Base-by-base conservation (phyloP, 139 green algal species). In the Chlamydomonas sphaeroides region DNA sequence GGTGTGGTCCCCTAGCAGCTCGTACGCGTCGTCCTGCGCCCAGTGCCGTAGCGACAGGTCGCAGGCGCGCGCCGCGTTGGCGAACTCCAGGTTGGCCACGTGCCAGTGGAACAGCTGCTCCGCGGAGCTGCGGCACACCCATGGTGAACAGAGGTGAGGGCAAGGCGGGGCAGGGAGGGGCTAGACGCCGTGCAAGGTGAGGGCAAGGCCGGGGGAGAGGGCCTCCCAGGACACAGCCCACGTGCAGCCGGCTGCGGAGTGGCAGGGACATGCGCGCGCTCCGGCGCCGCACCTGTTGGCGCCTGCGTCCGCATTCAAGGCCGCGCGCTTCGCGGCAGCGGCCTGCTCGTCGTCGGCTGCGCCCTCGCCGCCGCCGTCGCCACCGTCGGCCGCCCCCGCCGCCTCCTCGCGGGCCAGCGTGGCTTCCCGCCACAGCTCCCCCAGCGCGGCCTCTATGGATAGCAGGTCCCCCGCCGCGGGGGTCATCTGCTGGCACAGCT, bases 61-160 rank as follows among this genome's bases (percentile, higher is more conserved):
- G n/a, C 36, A 35, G 63, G 96, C 57, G 14, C 42, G 42, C 17
- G 87, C 84, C 5, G 95, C 94, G 80, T 99, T 99, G 77, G 97
- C 96, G 89, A 98, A 99, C 90, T 99, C 97, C 30, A 98, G 87
- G 79, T 99, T 99, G 70, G 97, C 96, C 36, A 98, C 84, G 89
- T 99, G 97, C 97, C 97, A 99, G 70, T 98, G 81, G 67, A 98
- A 89, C 53, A 97, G 86, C 45, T 80, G 84, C 41, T 89, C 79
- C 68, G 90, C 78, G 57, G 87, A 65, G 38, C 72, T 79, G 72
- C 36, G 28, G n/a, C n/a, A n/a, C n/a, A n/a, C n/a, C n/a, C n/a
- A n/a, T n/a, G n/a, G n/a, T n/a, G n/a, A n/a, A n/a, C n/a, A n/a
- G n/a, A n/a, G n/a, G n/a, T n/a, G n/a, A n/a, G n/a, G n/a, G n/a